Percentiles rank a stretch among this genome's conserved stretches.
Evolutionary conservation across 768 basidiomycete species (phyloP).

Genomic region (Mycena maculata): DNA sequence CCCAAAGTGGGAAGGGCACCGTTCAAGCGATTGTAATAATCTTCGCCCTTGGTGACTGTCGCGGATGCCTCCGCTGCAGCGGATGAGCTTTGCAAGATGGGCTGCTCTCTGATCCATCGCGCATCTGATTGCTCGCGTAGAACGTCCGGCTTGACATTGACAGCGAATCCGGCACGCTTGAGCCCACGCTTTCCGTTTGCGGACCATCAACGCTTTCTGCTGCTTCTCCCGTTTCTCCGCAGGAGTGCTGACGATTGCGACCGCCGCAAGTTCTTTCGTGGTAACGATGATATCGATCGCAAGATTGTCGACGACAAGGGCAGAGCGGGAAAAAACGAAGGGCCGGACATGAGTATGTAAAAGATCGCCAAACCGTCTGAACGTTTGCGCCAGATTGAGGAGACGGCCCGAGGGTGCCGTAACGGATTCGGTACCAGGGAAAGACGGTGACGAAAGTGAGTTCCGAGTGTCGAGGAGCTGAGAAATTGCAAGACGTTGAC

Average conservation of each 20-base stretch:
- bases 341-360: conserved; percentile 55
- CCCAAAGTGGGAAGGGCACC: conserved; percentile 76
- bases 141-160: conserved; percentile 76
- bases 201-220: conserved; percentile 76
- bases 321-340: conserved; percentile 54
- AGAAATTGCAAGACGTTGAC: conserved; percentile 32
- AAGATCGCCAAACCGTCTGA: conserved; percentile 59
- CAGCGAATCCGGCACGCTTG: conserved; percentile 80
- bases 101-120: conserved; percentile 77
- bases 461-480: conserved; percentile 13
- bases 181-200: conserved; percentile 92
- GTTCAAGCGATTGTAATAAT: conserved; percentile 73
- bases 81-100: conserved; percentile 48
- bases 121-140: conserved; percentile 65
- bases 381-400: conserved; percentile 61
- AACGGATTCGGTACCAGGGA: conserved; percentile 32
- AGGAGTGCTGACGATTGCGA: conserved; percentile 54
- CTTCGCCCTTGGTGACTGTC: conserved; percentile 59
- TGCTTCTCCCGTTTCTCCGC: conserved; percentile 69
- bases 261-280: conserved; percentile 64
- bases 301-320: conserved; percentile 62
- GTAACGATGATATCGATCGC: conserved; percentile 74
- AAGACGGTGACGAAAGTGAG: conserved; percentile 14
- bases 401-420: conserved; percentile 50
- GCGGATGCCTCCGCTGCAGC: conserved; percentile 35